These are phyloP conservation scores for Blastobotrys persicus DNA, from an alignment of 1,139 yeast species.

Conservation along the genomic window DNA sequence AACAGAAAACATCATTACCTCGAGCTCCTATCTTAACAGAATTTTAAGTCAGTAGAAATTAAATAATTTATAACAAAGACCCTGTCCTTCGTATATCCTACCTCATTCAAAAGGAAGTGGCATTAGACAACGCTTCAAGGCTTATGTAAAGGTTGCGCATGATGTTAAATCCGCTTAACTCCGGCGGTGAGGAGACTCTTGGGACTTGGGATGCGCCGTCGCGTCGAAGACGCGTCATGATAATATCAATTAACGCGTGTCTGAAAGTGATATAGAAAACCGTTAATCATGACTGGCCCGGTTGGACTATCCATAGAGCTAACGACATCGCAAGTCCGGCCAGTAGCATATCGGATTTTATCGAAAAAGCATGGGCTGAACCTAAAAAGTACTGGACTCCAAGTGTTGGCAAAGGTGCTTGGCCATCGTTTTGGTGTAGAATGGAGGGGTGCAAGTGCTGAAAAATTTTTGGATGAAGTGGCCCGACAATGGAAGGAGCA, in stretches of 20 bases:
- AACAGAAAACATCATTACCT: too few relatives aligned
- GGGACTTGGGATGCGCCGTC: not conserved
- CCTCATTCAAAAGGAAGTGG: too few relatives aligned
- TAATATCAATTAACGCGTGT: not conserved
- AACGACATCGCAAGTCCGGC: conserved; percentile 79
- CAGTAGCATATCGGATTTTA: conserved; percentile 82
- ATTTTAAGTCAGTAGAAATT: too few relatives aligned
- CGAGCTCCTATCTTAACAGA: too few relatives aligned
- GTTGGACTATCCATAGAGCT: conserved; percentile 51
- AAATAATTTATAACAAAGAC: too few relatives aligned
- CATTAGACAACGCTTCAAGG: too few relatives aligned
- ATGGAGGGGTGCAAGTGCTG: conserved; percentile 74
- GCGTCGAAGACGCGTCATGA: too few relatives aligned
- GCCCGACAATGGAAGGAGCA: conserved; percentile 86
- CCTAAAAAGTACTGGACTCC: conserved; percentile 80
- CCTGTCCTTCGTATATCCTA: too few relatives aligned
- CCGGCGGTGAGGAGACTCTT: not conserved
- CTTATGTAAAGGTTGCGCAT: too few relatives aligned
- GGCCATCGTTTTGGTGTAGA: conserved; percentile 79
- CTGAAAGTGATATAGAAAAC: not conserved
- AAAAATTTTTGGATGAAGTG: conserved; percentile 69
- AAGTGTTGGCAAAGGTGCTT: conserved; percentile 64
- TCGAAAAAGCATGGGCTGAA: conserved; percentile 92
- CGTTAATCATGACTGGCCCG: not conserved
- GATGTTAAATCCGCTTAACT: not conserved